Conservation (phyloP, 2,329 filamentous ascomycete species). For the Emydomyces testavorans region DNA sequence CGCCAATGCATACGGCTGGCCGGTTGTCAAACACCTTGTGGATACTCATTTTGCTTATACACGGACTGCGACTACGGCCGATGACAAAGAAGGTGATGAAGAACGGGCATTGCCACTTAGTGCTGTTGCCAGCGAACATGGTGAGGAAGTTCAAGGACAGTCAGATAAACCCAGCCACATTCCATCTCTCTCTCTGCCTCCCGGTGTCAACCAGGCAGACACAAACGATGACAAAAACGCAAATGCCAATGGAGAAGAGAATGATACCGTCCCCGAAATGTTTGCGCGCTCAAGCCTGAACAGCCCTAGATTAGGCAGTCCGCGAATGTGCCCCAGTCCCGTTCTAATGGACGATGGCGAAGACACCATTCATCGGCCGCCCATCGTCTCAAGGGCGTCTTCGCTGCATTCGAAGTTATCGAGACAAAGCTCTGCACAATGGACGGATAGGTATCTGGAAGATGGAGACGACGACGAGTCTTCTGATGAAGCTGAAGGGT, state of each 20-base stretch:
- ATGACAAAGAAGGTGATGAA: conserved; percentile 53
- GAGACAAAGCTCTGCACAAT: conserved; percentile 14
- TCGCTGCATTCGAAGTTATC: conserved; percentile 15
- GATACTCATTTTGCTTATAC: conserved; percentile 87
- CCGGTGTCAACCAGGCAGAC: background rate
- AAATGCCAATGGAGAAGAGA: conserved; percentile 2
- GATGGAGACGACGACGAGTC: conserved; percentile 13
- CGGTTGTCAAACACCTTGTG: conserved; percentile 85
- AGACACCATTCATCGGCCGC: background rate
- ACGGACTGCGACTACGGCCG: conserved; percentile 51
- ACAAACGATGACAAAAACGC: background rate
- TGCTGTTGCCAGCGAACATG: conserved; percentile 49
- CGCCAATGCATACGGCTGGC: conserved; percentile 94
- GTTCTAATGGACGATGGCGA: background rate
- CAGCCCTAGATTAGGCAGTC: conserved; percentile 4
- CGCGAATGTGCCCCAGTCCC: conserved; percentile 2
- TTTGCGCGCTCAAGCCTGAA: background rate
- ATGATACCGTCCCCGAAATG: conserved; percentile 10
- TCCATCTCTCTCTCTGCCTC: background rate
- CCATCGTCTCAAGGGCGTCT: conserved; percentile 3
- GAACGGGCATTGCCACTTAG: conserved; percentile 57
- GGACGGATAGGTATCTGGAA: conserved; percentile 18
- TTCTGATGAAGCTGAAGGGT: conserved; percentile 9
- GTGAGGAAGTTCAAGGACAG: conserved; percentile 49
- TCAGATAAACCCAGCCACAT: conserved; percentile 29